phyloP scores from a whole-genome alignment of 129 eudicot genomes.

The Chrysanthemum seticuspe region DNA sequence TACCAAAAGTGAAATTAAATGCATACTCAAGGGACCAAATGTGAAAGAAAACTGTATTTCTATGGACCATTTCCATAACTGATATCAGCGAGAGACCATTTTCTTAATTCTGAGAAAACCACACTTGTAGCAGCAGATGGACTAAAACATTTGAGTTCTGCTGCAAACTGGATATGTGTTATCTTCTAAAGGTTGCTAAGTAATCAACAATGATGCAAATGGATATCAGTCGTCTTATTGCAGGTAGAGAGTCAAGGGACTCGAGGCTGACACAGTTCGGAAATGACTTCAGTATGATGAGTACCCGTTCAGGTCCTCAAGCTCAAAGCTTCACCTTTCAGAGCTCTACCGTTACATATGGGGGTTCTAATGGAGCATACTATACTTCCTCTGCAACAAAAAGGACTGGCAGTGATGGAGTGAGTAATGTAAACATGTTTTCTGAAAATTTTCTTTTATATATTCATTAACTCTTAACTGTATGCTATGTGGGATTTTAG shows the following conservation, averaged over 20 bases:
- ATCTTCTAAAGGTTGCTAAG: background rate
- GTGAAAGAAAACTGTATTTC: too few relatives aligned
- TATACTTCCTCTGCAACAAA: slow-evolving; percentile 56
- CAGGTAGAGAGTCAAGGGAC: slow-evolving; percentile 60
- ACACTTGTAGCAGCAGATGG: background rate
- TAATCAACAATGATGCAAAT: background rate
- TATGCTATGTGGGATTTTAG: slow-evolving; percentile 37
- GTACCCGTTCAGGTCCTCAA: slow-evolving; percentile 38
- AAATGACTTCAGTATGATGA: slow-evolving; percentile 38
- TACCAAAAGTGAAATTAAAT: too few relatives aligned
- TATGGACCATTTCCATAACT: too few relatives aligned
- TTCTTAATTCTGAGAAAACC: too few relatives aligned
- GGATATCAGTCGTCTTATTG: background rate
- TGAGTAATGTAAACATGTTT: slow-evolving; percentile 29
- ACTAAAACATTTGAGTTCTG: background rate
- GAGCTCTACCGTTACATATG: slow-evolving; percentile 76
- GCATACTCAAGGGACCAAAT: too few relatives aligned
- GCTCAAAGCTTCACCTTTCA: slow-evolving; percentile 61
- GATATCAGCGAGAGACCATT: too few relatives aligned
- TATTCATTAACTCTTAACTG: background rate
- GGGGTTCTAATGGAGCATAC: slow-evolving; percentile 85
- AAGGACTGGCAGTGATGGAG: slow-evolving; percentile 87
- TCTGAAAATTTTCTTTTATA: background rate
- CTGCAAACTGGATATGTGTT: background rate
- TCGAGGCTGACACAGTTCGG: slow-evolving; percentile 40